Evolutionary conservation across 768 basidiomycete species (phyloP).

Genomic region (Amanita polypyramis): DNA sequence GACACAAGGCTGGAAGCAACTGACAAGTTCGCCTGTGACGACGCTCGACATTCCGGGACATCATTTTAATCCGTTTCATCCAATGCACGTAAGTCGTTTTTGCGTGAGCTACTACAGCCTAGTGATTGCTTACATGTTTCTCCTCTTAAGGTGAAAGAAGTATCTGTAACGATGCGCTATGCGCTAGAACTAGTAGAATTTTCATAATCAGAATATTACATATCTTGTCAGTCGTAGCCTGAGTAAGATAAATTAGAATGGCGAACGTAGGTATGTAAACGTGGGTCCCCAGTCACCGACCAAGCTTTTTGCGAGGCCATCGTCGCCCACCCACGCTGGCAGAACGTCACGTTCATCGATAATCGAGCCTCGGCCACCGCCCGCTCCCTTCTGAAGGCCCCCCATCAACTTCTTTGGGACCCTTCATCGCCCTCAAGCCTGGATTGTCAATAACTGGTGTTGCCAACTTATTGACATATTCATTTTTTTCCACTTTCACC

Average conservation of each 20-base stretch:
- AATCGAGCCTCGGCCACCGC: no score
- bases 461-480: no score
- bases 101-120: neutral
- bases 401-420: no score
- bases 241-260: neutral
- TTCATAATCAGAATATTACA: neutral
- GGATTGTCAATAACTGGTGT: no score
- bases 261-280: neutral
- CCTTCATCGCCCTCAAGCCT: no score
- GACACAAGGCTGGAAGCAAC: conserved; percentile 35
- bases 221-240: no score
- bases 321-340: no score
- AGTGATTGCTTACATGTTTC: neutral
- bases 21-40: conserved; percentile 27
- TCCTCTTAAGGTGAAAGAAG: neutral
- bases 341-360: no score
- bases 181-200: neutral
- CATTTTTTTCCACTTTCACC: conserved; percentile 10
- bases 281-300: no score
- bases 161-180: neutral
- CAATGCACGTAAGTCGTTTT: conserved; percentile 32
- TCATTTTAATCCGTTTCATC: conserved; percentile 52
- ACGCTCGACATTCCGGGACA: conserved; percentile 52
- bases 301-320: no score
- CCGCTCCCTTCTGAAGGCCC: no score